Conservation (phyloP, 2,329 filamentous ascomycete genomes). For the Hypoxylon rubiginosum region DNA sequence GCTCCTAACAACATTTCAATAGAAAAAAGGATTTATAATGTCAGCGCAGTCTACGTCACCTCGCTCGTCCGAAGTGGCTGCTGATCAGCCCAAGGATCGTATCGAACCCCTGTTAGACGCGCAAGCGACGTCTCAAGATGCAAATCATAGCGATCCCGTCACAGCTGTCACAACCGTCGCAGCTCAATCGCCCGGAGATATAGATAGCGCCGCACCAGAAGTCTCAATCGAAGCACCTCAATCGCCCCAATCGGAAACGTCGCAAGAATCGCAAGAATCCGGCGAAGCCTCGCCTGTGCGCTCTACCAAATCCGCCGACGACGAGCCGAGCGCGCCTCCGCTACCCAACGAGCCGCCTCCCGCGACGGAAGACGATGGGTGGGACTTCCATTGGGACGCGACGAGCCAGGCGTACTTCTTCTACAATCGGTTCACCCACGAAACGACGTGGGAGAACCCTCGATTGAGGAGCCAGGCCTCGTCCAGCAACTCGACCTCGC, state of each 20-base stretch:
- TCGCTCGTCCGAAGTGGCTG: constrained; percentile 34
- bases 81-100: constrained; percentile 44
- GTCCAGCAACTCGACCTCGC: constrained; percentile 36
- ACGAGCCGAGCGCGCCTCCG: constrained; percentile 51
- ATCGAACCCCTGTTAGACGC: constrained; percentile 32
- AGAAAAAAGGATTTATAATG: constrained; percentile 30
- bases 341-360: constrained; percentile 57
- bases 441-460: constrained; percentile 89
- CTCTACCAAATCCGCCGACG: constrained; percentile 23
- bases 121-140: constrained; percentile 38
- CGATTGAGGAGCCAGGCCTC: constrained; percentile 69
- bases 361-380: constrained; percentile 76
- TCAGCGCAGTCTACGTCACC: constrained; percentile 40
- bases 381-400: constrained; percentile 84
- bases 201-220: constrained; percentile 16
- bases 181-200: constrained; percentile 15
- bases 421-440: constrained; percentile 82
- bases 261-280: constrained; percentile 41
- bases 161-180: constrained; percentile 1
- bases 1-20: constrained; percentile 37
- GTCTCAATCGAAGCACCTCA: constrained; percentile 24
- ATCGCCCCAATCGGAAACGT: constrained; percentile 21
- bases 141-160: constrained; percentile 36
- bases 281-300: constrained; percentile 39
- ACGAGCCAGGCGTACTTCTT: constrained; percentile 81